A percentile compares a stretch with the other conserved stretches of the same genome.
phyloP scores from a whole-genome alignment of 1,139 yeast species.

The Diutina catenulata region DNA sequence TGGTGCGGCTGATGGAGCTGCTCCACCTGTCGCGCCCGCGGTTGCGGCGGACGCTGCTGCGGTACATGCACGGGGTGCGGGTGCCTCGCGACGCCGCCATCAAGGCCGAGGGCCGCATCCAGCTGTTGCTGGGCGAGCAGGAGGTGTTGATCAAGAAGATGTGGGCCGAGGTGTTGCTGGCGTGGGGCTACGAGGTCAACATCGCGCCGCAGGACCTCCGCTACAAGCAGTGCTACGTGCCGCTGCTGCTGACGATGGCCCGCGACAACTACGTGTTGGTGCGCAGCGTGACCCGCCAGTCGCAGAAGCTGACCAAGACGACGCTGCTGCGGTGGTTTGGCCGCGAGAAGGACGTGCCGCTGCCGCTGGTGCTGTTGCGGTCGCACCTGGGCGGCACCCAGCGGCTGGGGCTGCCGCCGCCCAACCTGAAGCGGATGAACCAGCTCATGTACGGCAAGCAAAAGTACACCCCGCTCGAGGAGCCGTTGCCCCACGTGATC shows the following conservation, averaged over 20 bases:
- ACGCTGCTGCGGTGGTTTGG: constrained; percentile 1
- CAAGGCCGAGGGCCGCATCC: constrained; percentile 35
- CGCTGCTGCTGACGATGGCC: constrained; percentile 2
- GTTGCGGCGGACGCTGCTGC: neutral
- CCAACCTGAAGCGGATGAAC: constrained; percentile 4
- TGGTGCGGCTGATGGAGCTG: constrained; percentile 4
- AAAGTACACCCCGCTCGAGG: neutral
- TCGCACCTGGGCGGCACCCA: neutral
- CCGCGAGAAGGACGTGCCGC: neutral
- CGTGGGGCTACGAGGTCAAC: constrained; percentile 49
- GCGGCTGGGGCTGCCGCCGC: neutral
- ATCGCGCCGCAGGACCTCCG: neutral
- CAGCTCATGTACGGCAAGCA: constrained; percentile 1
- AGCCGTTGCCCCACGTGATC: neutral
- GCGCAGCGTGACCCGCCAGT: neutral
- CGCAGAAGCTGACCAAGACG: neutral
- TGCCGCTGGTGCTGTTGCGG: neutral
- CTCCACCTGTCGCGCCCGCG: neutral
- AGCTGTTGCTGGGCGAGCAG: constrained; percentile 47
- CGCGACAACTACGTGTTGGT: constrained; percentile 4
- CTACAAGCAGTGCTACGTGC: neutral
- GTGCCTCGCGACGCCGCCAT: neutral
- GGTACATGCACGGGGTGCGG: neutral
- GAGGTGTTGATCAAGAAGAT: constrained; percentile 61
- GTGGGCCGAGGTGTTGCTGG: constrained; percentile 57